Evolutionary conservation across 345 rosid species (phyloP).

Genomic region (Arabidopsis suecica): DNA sequence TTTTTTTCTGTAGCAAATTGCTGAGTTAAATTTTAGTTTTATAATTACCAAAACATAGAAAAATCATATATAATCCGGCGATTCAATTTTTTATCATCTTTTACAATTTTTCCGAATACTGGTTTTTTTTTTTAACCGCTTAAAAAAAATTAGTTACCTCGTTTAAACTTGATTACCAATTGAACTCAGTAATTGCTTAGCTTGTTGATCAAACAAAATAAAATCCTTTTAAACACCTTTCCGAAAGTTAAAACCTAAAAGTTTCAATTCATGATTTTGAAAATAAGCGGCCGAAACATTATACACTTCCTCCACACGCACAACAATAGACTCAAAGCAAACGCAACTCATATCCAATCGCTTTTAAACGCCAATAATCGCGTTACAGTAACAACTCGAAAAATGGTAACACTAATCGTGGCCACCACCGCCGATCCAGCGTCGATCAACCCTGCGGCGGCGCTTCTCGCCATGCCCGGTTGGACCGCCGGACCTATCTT

Average conservation of each 20-base stretch:
- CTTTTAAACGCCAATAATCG: constrained; percentile 30
- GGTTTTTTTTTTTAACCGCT: too few relatives aligned
- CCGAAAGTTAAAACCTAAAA: background rate
- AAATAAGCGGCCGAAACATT: constrained; percentile 26
- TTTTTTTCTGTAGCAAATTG: too few relatives aligned
- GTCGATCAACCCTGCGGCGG: constrained; percentile 83
- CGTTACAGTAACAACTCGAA: constrained; percentile 32
- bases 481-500: constrained; percentile 62
- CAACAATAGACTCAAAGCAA: constrained; percentile 33
- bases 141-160: too few relatives aligned
- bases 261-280: constrained; percentile 24
- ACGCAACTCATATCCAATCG: constrained; percentile 28
- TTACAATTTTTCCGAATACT: too few relatives aligned
- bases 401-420: constrained; percentile 78
- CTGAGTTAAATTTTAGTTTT: too few relatives aligned
- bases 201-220: constrained; percentile 18
- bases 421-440: constrained; percentile 87
- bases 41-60: too few relatives aligned
- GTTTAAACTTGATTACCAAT: constrained; percentile 1
- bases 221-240: background rate
- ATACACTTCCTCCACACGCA: constrained; percentile 10
- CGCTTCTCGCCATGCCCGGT: constrained; percentile 74
- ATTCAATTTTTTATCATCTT: too few relatives aligned
- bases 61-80: too few relatives aligned
- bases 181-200: background rate